phyloP scores from a whole-genome alignment of 306 rosid genomes.

The Rosa persica region DNA sequence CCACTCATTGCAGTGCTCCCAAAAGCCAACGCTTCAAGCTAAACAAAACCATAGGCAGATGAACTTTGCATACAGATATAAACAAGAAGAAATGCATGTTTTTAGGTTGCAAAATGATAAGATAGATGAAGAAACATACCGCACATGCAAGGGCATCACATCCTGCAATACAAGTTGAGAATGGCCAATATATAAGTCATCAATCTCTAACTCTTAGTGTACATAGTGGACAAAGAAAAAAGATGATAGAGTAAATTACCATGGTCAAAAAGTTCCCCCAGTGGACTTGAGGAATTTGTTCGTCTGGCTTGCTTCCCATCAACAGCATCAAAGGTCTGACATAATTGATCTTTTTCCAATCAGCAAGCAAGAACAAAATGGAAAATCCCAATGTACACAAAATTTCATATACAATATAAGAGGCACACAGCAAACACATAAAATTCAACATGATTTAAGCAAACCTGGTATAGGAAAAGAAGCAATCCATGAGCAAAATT shows the following conservation, averaged over 20 bases:
- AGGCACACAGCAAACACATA: neutral
- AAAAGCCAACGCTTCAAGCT: constrained; percentile 90
- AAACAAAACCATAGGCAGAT: constrained; percentile 29
- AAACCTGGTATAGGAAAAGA: constrained; percentile 92
- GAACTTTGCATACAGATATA: constrained; percentile 18
- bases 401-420: neutral
- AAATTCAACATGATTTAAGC: constrained; percentile 7
- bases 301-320: constrained; percentile 99
- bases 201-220: constrained; percentile 17
- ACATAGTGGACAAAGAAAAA: constrained; percentile 9
- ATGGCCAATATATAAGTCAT: constrained; percentile 22
- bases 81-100: neutral
- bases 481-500: constrained; percentile 87
- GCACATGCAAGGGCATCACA: constrained; percentile 99
- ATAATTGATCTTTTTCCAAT: constrained; percentile 21
- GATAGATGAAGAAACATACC: constrained; percentile 44
- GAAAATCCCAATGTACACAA: neutral
- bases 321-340: constrained; percentile 95
- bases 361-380: constrained; percentile 5
- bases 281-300: constrained; percentile 92
- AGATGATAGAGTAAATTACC: constrained; percentile 46
- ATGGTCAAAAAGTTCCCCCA: constrained; percentile 97
- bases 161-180: constrained; percentile 61
- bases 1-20: constrained; percentile 97
- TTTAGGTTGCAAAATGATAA: constrained; percentile 1